Base-by-base conservation (phyloP, 2,329 filamentous ascomycete species). In the Hymenoscyphus scutula region DNA sequence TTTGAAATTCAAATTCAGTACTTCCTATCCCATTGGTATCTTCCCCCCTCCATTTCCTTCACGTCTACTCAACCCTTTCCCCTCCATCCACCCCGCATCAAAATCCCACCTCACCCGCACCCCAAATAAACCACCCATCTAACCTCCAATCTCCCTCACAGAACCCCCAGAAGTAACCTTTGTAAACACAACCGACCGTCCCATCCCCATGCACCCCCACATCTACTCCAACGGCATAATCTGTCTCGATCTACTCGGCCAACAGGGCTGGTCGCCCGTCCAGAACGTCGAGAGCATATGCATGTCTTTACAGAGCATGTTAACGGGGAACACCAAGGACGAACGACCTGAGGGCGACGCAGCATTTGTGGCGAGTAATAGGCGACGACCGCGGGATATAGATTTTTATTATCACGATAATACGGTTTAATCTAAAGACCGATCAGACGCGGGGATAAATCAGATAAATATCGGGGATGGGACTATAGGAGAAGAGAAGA, bases 181-280 rank as follows among this genome's bases (percentile, higher is more conserved):
- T 74, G 82, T 91, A 61, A 81, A 87, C 70, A 79, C 84, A 59
- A 76, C 85, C 37, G 80, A 84, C 70, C 84, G 86, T 53, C 82
- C 84, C 41, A 93, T 99, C 71, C 95, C 95, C 0, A 93, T 97
- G 76, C 95, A 99, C 73, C 95, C 95, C 2, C 95, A 99, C 79
- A 91, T 99, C 76, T 99, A 99, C 80, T 95, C 70, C 70, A 99
- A 99, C 77, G 95, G 95, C 70, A 97, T 98, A 76, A 99, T 99
- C 74, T 99, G 95, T 73, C 89, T 99, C 56, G 95, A 99, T 71
- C 84, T 99, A 1, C 86, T 99, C 8, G 92, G 92, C 59, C 81
- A 84, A 10, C 88, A 92, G 67, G 95, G 95, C 62, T 99, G 95
- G 95, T 95, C 90, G 56, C 95, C 95, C 0, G 94, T 99, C 0